phyloP scores from a whole-genome alignment of 2,329 filamentous ascomycete genomes.

The Curvularia sp. region DNA sequence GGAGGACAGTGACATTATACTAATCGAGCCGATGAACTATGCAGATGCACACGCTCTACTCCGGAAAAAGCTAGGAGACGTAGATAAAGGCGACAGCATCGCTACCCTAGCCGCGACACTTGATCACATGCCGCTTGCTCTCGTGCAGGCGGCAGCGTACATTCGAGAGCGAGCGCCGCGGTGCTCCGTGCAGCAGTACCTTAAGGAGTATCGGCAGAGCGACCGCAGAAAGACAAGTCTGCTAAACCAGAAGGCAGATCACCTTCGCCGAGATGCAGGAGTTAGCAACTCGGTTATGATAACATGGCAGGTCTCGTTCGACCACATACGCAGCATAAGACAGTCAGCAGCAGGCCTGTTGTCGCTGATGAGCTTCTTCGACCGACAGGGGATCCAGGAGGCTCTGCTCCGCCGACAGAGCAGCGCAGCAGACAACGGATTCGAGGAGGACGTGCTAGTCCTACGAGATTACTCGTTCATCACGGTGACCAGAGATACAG shows the following conservation, averaged over 20 bases:
- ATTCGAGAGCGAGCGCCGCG: no score
- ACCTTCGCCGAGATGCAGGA: not conserved
- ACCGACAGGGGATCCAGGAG: no score
- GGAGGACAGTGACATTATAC: not conserved
- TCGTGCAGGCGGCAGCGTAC: no score
- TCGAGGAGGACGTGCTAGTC: no score
- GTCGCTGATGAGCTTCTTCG: not conserved
- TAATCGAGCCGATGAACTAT: not conserved
- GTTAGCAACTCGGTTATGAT: not conserved
- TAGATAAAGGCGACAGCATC: not conserved
- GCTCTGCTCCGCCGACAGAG: no score
- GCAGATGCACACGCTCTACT: not conserved
- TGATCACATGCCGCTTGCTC: constrained; percentile 41
- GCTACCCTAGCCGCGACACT: not conserved
- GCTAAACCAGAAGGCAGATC: constrained; percentile 1
- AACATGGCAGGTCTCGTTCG: not conserved
- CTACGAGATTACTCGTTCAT: no score
- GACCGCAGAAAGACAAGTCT: constrained; percentile 34
- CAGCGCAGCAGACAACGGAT: no score
- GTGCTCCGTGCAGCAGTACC: constrained; percentile 42
- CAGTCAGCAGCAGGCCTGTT: not conserved
- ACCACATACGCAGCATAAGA: not conserved
- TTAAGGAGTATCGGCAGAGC: constrained; percentile 49
- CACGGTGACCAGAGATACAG: no score
- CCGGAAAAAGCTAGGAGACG: not conserved